Conservation (phyloP, 495 filamentous ascomycete species). For the Xylaria scruposa region DNA sequence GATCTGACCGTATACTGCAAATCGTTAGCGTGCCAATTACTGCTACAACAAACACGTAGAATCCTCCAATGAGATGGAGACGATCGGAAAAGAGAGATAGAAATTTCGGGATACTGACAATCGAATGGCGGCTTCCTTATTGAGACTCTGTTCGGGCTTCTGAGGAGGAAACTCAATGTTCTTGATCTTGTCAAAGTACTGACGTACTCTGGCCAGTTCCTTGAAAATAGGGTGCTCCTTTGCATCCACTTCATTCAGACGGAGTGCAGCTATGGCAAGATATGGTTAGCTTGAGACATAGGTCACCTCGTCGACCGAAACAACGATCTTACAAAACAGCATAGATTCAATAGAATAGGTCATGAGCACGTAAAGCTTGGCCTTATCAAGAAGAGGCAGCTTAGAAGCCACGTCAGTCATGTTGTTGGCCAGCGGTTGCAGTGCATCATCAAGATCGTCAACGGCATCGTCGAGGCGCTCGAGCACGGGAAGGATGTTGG, state of each 20-base stretch:
- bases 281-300: conserved; percentile 37
- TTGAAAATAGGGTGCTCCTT: conserved; percentile 83
- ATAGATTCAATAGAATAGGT: conserved; percentile 93
- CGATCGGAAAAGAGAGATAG: background rate
- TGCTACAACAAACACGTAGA: background rate
- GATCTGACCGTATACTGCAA: conserved; percentile 67
- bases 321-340: conserved; percentile 72
- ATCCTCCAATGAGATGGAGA: background rate
- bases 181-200: conserved; percentile 95
- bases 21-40: background rate
- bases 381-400: conserved; percentile 89
- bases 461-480: conserved; percentile 77
- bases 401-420: conserved; percentile 73
- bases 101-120: conserved; percentile 49
- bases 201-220: conserved; percentile 83
- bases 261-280: conserved; percentile 68
- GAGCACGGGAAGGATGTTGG: conserved; percentile 59
- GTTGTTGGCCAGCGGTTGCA: conserved; percentile 69
- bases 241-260: conserved; percentile 78
- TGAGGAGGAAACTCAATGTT: conserved; percentile 58
- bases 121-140: conserved; percentile 79
- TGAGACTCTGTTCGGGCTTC: conserved; percentile 66
- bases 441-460: conserved; percentile 74
- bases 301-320: background rate
- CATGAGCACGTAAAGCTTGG: conserved; percentile 83